A percentile compares a stretch with the other conserved stretches of the same genome.
Evolutionary conservation across 768 basidiomycete species (phyloP).

Genomic region (Termitomyces sp.): DNA sequence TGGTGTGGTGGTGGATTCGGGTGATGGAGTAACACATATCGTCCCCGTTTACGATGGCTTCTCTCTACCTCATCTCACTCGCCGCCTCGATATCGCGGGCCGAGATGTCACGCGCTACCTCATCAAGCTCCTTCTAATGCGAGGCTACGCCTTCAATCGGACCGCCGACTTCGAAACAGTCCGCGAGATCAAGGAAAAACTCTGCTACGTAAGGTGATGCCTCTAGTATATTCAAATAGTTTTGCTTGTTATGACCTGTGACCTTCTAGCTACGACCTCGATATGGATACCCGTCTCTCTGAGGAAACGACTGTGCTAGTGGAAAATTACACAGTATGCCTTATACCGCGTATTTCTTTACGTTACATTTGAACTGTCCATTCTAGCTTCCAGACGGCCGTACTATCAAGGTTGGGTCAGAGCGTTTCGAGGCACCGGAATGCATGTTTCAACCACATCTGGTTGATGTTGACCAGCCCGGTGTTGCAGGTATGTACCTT

Average conservation of each 20-base stretch:
- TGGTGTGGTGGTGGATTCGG: constrained; percentile 98
- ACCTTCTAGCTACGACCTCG: constrained; percentile 82
- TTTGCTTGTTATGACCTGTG: background rate
- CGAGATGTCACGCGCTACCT: constrained; percentile 97
- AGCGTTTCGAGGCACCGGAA: constrained; percentile 98
- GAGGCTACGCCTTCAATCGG: constrained; percentile 99
- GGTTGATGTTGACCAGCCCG: constrained; percentile 95
- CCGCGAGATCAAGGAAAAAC: constrained; percentile 96
- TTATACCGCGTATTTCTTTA: background rate
- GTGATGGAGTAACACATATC: constrained; percentile 98
- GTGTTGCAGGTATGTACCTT: constrained; percentile 72
- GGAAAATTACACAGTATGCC: constrained; percentile 87
- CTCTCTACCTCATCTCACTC: constrained; percentile 91
- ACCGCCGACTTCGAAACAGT: constrained; percentile 99
- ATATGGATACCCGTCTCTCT: constrained; percentile 85
- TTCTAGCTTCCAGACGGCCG: constrained; percentile 90
- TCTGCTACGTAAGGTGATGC: constrained; percentile 92
- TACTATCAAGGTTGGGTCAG: constrained; percentile 94
- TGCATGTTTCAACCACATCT: constrained; percentile 99
- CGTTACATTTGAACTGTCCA: background rate
- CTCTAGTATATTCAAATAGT: background rate
- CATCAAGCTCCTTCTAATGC: constrained; percentile 99
- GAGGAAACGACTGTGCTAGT: constrained; percentile 97
- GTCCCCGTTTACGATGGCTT: constrained; percentile 98
- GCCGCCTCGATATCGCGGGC: constrained; percentile 94